These are phyloP conservation scores for Myriosclerotinia duriaeana DNA, from an alignment of 2,329 filamentous ascomycete genomes.

Conservation along the genomic window DNA sequence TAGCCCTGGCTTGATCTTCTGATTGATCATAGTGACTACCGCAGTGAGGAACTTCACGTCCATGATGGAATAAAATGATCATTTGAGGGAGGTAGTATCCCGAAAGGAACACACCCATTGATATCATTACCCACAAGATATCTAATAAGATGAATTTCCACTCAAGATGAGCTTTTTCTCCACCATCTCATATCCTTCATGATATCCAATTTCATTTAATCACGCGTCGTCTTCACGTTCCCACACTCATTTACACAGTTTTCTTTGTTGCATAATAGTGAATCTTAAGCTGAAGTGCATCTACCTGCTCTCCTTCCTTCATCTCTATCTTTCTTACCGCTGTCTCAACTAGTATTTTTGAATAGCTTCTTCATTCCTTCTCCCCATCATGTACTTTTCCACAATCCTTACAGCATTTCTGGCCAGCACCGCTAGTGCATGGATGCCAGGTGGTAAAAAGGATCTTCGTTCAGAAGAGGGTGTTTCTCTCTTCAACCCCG, in stretches of 20 bases:
- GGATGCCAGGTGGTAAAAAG: constrained; percentile 21
- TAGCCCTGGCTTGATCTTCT: not conserved
- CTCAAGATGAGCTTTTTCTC: not conserved
- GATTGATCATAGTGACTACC: not conserved
- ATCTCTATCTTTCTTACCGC: not conserved
- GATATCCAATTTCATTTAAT: not conserved
- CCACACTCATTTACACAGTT: not conserved
- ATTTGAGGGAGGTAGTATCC: too few species aligned
- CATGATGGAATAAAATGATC: not conserved
- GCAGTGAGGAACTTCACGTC: not conserved
- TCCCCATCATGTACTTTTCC: constrained; percentile 5
- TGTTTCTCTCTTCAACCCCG: constrained; percentile 19
- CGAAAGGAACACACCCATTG: not conserved
- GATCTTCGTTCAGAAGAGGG: constrained; percentile 12
- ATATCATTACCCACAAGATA: not conserved
- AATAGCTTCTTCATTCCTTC: not conserved
- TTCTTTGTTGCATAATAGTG: not conserved
- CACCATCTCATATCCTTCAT: not conserved
- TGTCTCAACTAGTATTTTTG: not conserved
- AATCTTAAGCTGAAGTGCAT: not conserved
- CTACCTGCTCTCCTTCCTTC: not conserved
- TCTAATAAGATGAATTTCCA: not conserved
- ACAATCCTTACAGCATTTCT: constrained; percentile 16
- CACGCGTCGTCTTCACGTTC: not conserved
- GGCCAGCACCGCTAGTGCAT: constrained; percentile 16